phyloP scores from a whole-genome alignment of 2,329 filamentous ascomycete species.

The Fusarium tjaetaba region DNA sequence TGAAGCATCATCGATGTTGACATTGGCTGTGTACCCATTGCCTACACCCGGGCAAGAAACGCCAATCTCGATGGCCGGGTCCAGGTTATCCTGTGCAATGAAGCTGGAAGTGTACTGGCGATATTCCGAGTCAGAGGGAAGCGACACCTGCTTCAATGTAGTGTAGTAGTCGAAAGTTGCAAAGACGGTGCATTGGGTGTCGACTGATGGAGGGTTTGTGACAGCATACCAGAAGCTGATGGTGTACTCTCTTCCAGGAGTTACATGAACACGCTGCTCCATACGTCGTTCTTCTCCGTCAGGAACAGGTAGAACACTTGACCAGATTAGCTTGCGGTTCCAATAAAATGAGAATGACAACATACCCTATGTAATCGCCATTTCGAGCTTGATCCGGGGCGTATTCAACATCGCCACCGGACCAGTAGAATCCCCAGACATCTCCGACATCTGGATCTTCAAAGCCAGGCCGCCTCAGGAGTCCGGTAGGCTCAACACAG shows the following conservation, averaged over 20 bases:
- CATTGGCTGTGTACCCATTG: neutral
- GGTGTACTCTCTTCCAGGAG: neutral
- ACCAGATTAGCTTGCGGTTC: fast-evolving
- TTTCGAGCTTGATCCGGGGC: neutral
- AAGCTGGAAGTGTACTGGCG: neutral
- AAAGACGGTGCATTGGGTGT: neutral
- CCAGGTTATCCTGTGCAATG: conserved; percentile 2
- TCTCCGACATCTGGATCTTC: neutral
- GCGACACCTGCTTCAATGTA: neutral
- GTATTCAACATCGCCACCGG: neutral
- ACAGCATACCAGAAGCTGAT: conserved; percentile 2
- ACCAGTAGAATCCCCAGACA: conserved; percentile 11
- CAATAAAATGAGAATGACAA: no score
- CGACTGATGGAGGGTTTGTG: fast-evolving
- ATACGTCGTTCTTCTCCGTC: neutral
- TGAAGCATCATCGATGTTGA: neutral
- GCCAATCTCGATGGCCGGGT: neutral
- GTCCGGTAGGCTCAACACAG: conserved; percentile 5
- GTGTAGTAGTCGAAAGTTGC: conserved; percentile 13
- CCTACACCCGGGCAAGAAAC: neutral
- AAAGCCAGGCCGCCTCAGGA: conserved; percentile 1
- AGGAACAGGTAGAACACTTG: neutral
- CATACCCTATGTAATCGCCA: neutral
- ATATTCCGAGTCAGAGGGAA: neutral
- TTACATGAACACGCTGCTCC: conserved; percentile 1